These are phyloP conservation scores for Cladorrhinum sp. DNA, from an alignment of 2,329 filamentous ascomycete species.

Conservation along the genomic window DNA sequence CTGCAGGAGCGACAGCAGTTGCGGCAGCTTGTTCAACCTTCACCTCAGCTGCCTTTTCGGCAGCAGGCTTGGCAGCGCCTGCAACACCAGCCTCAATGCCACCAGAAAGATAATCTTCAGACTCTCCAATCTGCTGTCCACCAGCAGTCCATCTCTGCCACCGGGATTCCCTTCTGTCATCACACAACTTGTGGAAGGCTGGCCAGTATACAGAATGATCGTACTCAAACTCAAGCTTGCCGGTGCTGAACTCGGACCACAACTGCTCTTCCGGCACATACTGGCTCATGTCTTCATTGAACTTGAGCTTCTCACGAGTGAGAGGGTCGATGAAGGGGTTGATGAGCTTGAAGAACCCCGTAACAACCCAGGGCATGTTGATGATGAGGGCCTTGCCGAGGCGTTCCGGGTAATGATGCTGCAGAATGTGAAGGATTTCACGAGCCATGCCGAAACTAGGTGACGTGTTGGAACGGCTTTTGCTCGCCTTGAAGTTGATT, in stretches of 20 bases:
- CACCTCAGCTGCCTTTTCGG: slow-evolving; percentile 7
- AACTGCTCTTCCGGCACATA: slow-evolving; percentile 82
- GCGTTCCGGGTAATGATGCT: slow-evolving; percentile 93
- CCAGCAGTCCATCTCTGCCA: slow-evolving; percentile 72
- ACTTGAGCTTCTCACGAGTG: slow-evolving; percentile 92
- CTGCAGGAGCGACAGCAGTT: slow-evolving; percentile 1
- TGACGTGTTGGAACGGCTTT: slow-evolving; percentile 67
- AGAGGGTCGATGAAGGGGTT: slow-evolving; percentile 94
- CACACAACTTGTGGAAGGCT: slow-evolving; percentile 69
- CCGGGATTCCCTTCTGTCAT: slow-evolving; percentile 60
- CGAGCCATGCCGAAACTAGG: slow-evolving; percentile 74
- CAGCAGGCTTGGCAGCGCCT: not conserved
- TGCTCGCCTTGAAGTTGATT: slow-evolving; percentile 86
- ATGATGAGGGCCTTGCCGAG: slow-evolving; percentile 85
- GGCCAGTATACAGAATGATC: slow-evolving; percentile 90
- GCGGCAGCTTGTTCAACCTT: slow-evolving; percentile 6
- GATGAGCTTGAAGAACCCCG: slow-evolving; percentile 94
- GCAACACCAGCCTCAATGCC: slow-evolving; percentile 24
- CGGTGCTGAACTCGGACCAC: slow-evolving; percentile 67
- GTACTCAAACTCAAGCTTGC: slow-evolving; percentile 85
- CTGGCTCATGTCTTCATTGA: slow-evolving; percentile 85
- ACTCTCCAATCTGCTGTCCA: slow-evolving; percentile 80
- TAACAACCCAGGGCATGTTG: slow-evolving; percentile 88
- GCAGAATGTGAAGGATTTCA: slow-evolving; percentile 85
- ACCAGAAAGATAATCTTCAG: slow-evolving; percentile 82